Evolutionary conservation across 192 early-diverging fungal species (phyloP).

Genomic region (Dimargaris cristalligena): DNA sequence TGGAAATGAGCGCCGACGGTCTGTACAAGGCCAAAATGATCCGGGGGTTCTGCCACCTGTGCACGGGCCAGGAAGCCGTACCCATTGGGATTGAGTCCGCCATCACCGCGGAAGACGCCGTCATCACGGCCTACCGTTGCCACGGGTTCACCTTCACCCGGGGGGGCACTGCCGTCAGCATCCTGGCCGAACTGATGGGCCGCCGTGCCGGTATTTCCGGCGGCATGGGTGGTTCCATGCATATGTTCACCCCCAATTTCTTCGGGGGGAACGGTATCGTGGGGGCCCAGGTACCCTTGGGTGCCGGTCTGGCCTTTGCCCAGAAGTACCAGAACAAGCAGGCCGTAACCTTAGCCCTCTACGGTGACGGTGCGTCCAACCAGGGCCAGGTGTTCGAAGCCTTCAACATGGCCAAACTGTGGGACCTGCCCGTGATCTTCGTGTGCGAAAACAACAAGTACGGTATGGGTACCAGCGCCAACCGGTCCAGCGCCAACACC

Average conservation of each 20-base stretch:
- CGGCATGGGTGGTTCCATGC: conserved; percentile 99
- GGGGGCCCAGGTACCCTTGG: conserved; percentile 84
- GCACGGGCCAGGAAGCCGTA: conserved; percentile 91
- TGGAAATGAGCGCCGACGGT: conserved; percentile 87
- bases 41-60: conserved; percentile 97
- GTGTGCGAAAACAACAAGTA: conserved; percentile 99
- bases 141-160: conserved; percentile 91
- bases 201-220: conserved; percentile 66
- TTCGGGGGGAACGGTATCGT: conserved; percentile 99
- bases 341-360: conserved; percentile 77
- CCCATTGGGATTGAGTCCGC: conserved; percentile 85
- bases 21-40: conserved; percentile 95
- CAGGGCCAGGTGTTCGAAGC: conserved; percentile 98
- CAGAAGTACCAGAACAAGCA: conserved; percentile 75
- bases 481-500: conserved; percentile 80
- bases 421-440: conserved; percentile 83
- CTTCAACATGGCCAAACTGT: conserved; percentile 98
- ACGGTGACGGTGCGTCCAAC: conserved; percentile 96
- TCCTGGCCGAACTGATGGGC: conserved; percentile 73
- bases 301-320: conserved; percentile 72
- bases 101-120: conserved; percentile 73
- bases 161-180: conserved; percentile 42
- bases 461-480: conserved; percentile 90
- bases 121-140: conserved; percentile 97
- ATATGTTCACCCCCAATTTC: conserved; percentile 92